Percentiles rank a stretch among this genome's conserved stretches.
phyloP scores from a whole-genome alignment of 768 basidiomycete species.

The Lactarius sp. region DNA sequence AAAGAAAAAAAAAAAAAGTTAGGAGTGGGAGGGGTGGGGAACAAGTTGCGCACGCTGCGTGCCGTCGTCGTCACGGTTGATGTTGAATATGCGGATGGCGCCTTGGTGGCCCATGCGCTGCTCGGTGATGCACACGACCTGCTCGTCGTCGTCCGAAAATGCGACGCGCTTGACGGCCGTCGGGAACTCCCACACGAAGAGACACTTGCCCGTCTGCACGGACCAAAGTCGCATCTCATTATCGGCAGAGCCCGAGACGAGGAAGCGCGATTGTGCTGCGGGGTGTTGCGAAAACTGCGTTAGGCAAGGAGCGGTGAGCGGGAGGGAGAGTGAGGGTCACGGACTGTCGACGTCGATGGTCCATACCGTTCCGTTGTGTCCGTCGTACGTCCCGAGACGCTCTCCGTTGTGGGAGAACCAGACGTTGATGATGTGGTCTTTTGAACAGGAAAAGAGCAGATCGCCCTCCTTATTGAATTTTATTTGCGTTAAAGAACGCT shows the following conservation, averaged over 20 bases:
- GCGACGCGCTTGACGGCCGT: conserved; percentile 96
- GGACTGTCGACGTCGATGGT: conserved; percentile 93
- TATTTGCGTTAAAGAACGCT: conserved; percentile 95
- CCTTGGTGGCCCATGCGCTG: conserved; percentile 93
- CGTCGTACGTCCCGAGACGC: conserved; percentile 92
- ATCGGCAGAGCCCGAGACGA: conserved; percentile 92
- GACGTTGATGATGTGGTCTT: conserved; percentile 92
- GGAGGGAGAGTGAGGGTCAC: conserved; percentile 29
- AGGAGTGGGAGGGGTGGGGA: neutral
- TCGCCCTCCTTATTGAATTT: conserved; percentile 97
- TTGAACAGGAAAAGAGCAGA: conserved; percentile 91
- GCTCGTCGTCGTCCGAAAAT: conserved; percentile 80
- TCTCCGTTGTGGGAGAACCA: conserved; percentile 99
- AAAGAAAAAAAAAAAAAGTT: neutral
- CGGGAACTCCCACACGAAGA: conserved; percentile 96
- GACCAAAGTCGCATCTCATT: conserved; percentile 90
- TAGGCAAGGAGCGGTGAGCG: neutral
- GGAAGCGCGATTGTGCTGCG: conserved; percentile 74
- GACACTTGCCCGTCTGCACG: conserved; percentile 83
- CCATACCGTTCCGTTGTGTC: conserved; percentile 96
- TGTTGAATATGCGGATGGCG: conserved; percentile 83
- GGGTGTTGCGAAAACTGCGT: no score
- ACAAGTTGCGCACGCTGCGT: conserved; percentile 58
- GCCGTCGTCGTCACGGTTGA: conserved; percentile 80
- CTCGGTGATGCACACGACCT: conserved; percentile 91